These are phyloP conservation scores for Cercophora scortea DNA, from an alignment of 495 filamentous ascomycete species.

Conservation along the genomic window DNA sequence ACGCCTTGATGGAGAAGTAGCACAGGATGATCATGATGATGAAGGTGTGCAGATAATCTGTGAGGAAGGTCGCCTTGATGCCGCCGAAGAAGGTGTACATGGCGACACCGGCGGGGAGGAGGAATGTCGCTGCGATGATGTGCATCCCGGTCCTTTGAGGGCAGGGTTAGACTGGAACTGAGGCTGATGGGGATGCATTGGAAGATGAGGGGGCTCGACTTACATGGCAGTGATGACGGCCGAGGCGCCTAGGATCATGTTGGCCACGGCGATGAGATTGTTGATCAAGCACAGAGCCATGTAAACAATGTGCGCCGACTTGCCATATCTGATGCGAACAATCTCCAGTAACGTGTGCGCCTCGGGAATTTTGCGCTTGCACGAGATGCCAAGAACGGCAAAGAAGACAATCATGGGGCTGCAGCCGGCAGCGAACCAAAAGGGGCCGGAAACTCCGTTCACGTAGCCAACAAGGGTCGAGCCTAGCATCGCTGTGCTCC, in stretches of 20 bases:
- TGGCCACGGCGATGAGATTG: constrained; percentile 12
- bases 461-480: background rate
- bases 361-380: constrained; percentile 39
- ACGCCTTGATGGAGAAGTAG: constrained; percentile 31
- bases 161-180: constrained; percentile 7
- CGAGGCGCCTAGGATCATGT: constrained; percentile 14
- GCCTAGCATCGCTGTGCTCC: background rate
- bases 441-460: constrained; percentile 11
- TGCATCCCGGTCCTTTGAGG: constrained; percentile 7
- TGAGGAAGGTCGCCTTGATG: constrained; percentile 37
- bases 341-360: constrained; percentile 40
- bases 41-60: constrained; percentile 26
- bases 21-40: constrained; percentile 37
- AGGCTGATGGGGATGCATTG: constrained; percentile 11
- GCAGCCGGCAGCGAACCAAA: constrained; percentile 39
- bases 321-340: constrained; percentile 27
- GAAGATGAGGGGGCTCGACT: background rate
- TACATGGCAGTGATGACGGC: constrained; percentile 5
- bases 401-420: constrained; percentile 42
- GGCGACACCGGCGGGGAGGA: constrained; percentile 14
- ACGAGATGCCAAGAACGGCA: constrained; percentile 36
- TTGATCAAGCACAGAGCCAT: constrained; percentile 7
- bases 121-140: constrained; percentile 3
- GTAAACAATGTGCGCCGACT: constrained; percentile 32
- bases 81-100: constrained; percentile 24